Percentiles rank a stretch among this genome's conserved stretches.
These are phyloP conservation scores for Neonothopanus nambi DNA, from an alignment of 1,284 basidiomycete species.

Conservation along the genomic window DNA sequence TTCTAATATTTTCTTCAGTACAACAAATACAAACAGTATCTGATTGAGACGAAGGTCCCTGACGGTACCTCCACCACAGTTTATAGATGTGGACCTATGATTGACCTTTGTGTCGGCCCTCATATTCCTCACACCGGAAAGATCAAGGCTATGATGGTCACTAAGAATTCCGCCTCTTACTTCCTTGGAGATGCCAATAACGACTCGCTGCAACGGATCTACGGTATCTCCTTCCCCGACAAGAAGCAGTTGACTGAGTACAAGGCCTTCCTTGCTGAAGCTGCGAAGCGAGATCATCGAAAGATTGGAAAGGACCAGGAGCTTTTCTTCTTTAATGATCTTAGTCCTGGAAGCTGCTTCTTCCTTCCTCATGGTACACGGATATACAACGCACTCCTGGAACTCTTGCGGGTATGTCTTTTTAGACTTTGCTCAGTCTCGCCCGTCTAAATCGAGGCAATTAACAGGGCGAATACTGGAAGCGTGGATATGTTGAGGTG, in stretches of 20 bases:
- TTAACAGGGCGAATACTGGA: conserved; percentile 73
- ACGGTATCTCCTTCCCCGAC: conserved; percentile 99
- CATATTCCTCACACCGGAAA: conserved; percentile 98
- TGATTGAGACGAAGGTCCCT: conserved; percentile 95
- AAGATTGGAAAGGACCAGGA: conserved; percentile 98
- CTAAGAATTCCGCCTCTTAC: conserved; percentile 98
- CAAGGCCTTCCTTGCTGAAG: conserved; percentile 95
- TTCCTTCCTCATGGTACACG: conserved; percentile 97
- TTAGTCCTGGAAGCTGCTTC: conserved; percentile 94
- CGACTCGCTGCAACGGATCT: conserved; percentile 95
- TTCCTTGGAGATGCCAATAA: conserved; percentile 96
- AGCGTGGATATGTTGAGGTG: conserved; percentile 90
- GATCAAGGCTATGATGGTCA: conserved; percentile 96
- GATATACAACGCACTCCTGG: conserved; percentile 94
- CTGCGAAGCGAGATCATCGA: conserved; percentile 95
- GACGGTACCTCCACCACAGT: conserved; percentile 98
- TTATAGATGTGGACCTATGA: conserved; percentile 98
- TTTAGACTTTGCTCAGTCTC: not conserved
- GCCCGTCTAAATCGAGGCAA: not conserved
- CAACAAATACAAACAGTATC: conserved; percentile 98
- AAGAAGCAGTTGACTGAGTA: conserved; percentile 95
- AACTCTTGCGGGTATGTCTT: conserved; percentile 82
- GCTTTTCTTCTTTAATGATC: conserved; percentile 97
- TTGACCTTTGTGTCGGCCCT: conserved; percentile 96
- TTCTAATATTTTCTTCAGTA: conserved; percentile 58